Conservation (phyloP, 495 filamentous ascomycete genomes). For the Parathielavia hyrcaniae region DNA sequence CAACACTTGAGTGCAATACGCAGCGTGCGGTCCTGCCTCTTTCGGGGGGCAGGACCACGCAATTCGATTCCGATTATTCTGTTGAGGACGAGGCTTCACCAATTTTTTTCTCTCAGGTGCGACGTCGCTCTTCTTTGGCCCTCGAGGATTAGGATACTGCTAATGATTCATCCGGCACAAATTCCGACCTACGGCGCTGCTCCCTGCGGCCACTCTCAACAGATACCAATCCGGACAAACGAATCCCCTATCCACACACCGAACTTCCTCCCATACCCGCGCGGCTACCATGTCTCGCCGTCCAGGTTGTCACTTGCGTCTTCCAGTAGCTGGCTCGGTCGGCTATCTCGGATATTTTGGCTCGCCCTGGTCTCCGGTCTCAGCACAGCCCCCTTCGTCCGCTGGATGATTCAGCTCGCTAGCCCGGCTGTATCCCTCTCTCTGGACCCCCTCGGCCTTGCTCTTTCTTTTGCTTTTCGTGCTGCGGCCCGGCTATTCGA, state of each 20-base stretch:
- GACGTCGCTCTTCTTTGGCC: conserved; percentile 1
- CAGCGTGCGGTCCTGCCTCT: conserved; percentile 60
- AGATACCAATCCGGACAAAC: background rate
- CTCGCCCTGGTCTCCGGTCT: background rate
- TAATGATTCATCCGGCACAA: conserved; percentile 4
- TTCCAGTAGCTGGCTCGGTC: background rate
- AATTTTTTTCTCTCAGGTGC: conserved; percentile 31
- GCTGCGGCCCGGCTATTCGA: too few species aligned
- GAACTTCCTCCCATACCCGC: background rate
- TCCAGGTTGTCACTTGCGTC: background rate
- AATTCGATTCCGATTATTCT: conserved; percentile 99
- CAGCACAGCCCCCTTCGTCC: background rate
- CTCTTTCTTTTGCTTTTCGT: background rate
- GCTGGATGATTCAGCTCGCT: background rate
- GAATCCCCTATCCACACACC: background rate
- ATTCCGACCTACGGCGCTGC: background rate
- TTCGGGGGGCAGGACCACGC: conserved; percentile 49
- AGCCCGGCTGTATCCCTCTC: too few species aligned
- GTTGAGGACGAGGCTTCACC: conserved; percentile 73
- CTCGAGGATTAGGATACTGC: conserved; percentile 14
- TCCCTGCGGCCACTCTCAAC: too few species aligned
- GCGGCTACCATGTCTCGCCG: background rate
- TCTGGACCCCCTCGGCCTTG: background rate
- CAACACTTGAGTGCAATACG: conserved; percentile 99
- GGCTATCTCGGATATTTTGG: background rate